phyloP scores from a whole-genome alignment of 116 monocot species.

The Dioscorea cayenensis region DNA sequence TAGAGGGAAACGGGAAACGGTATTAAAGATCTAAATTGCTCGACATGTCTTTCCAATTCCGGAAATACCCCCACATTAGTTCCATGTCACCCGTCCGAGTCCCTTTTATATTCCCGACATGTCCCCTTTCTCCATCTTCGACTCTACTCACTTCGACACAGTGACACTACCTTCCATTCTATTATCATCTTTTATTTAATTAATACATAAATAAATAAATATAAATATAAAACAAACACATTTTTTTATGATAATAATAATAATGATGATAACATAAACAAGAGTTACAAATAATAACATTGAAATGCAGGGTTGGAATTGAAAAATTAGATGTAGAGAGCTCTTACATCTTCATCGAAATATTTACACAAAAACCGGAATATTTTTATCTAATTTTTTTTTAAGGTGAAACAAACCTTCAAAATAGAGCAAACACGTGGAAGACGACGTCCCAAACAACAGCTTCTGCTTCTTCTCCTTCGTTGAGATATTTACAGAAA shows the following conservation, averaged over 20 bases:
- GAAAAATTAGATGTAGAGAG: background rate
- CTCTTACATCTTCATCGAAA: conserved; percentile 3
- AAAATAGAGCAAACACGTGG: background rate
- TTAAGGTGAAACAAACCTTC: background rate
- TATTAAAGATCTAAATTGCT: too few relatives aligned
- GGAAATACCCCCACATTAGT: background rate
- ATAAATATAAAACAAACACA: too few relatives aligned
- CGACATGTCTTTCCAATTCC: background rate
- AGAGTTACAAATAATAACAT: too few relatives aligned
- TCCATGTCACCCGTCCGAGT: background rate
- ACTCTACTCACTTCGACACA: background rate
- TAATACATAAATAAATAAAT: too few relatives aligned
- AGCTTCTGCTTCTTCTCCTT: too few relatives aligned
- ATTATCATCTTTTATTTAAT: too few relatives aligned
- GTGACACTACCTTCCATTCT: background rate
- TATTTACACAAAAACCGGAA: background rate
- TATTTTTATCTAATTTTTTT: background rate
- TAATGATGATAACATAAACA: too few relatives aligned
- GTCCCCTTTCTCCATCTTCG: background rate
- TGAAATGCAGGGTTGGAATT: background rate
- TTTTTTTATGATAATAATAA: too few relatives aligned
- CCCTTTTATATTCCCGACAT: background rate
- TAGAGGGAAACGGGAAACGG: too few relatives aligned
- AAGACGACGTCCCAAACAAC: too few relatives aligned
- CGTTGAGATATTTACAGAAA: background rate